Conservation (phyloP, 1,139 yeast genomes). For the Taphrina betulina region DNA sequence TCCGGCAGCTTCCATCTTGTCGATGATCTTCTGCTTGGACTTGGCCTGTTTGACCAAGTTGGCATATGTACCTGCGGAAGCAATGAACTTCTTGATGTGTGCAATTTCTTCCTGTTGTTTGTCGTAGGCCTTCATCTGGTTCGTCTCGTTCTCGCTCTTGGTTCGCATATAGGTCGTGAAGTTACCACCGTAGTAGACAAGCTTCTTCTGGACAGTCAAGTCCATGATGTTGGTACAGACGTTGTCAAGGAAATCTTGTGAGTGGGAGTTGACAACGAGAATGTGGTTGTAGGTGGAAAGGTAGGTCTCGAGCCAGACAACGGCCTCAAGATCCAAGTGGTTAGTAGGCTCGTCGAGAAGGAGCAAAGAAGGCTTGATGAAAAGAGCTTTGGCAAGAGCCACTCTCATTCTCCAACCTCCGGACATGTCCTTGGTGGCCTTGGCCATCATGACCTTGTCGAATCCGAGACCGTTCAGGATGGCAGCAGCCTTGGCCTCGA, state of each 20-base stretch:
- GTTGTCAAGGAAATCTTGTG: constrained; percentile 98
- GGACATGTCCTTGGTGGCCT: constrained; percentile 96
- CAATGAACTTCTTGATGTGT: constrained; percentile 97
- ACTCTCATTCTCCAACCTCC: constrained; percentile 98
- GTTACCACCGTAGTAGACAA: constrained; percentile 91
- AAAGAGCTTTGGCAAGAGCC: constrained; percentile 77
- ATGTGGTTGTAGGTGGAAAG: constrained; percentile 91
- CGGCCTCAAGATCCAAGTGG: constrained; percentile 95
- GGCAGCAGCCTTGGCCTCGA: constrained; percentile 93
- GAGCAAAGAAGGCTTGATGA: constrained; percentile 81
- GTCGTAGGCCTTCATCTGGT: constrained; percentile 98
- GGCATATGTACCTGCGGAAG: constrained; percentile 99
- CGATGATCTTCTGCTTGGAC: constrained; percentile 98
- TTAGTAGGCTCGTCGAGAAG: constrained; percentile 98
- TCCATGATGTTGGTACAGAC: constrained; percentile 98
- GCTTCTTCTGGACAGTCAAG: constrained; percentile 73
- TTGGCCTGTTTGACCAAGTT: constrained; percentile 98
- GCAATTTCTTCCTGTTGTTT: constrained; percentile 79
- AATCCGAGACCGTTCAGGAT: constrained; percentile 97
- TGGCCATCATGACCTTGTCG: constrained; percentile 76
- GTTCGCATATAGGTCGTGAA: constrained; percentile 96
- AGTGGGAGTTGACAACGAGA: constrained; percentile 91
- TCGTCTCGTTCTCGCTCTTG: constrained; percentile 87
- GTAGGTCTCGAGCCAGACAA: constrained; percentile 98
- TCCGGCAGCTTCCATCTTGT: constrained; percentile 99